Conservation (phyloP, 768 basidiomycete genomes). For the Pholiota microspora region DNA sequence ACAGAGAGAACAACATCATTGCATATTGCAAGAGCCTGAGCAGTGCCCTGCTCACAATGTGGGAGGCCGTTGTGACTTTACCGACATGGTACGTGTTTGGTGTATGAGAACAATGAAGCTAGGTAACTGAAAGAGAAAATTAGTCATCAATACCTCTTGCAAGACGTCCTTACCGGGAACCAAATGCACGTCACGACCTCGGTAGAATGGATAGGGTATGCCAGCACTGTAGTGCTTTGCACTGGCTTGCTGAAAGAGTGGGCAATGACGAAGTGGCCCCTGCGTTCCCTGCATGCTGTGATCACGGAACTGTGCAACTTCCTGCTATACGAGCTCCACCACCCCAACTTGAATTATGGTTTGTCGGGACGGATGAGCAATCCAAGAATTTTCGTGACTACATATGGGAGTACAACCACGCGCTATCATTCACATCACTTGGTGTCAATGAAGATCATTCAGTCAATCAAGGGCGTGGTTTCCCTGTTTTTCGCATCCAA, state of each 20-base stretch:
- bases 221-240: neutral
- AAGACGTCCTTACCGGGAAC: neutral
- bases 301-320: constrained; percentile 30
- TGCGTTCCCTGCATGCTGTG: constrained; percentile 36
- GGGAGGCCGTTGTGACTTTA: too few relatives aligned
- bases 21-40: too few relatives aligned
- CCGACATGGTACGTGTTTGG: too few relatives aligned
- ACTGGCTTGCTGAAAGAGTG: constrained; percentile 15
- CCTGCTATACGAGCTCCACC: constrained; percentile 17
- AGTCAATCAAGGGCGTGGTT: constrained; percentile 20
- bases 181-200: neutral
- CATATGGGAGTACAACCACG: constrained; percentile 39
- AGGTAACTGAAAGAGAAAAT: too few relatives aligned
- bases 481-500: constrained; percentile 32
- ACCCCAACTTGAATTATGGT: constrained; percentile 15
- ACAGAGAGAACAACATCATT: too few relatives aligned
- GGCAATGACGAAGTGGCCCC: constrained; percentile 11
- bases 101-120: too few relatives aligned
- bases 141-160: too few relatives aligned
- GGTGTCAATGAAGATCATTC: constrained; percentile 27
- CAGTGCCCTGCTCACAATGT: too few relatives aligned
- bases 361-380: neutral
- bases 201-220: neutral
- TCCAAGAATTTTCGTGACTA: constrained; percentile 30
- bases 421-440: constrained; percentile 38